Percentiles rank a stretch among this genome's conserved stretches.
Evolutionary conservation across 257 asterid genomes (phyloP).

Genomic region (Catharanthus roseus): DNA sequence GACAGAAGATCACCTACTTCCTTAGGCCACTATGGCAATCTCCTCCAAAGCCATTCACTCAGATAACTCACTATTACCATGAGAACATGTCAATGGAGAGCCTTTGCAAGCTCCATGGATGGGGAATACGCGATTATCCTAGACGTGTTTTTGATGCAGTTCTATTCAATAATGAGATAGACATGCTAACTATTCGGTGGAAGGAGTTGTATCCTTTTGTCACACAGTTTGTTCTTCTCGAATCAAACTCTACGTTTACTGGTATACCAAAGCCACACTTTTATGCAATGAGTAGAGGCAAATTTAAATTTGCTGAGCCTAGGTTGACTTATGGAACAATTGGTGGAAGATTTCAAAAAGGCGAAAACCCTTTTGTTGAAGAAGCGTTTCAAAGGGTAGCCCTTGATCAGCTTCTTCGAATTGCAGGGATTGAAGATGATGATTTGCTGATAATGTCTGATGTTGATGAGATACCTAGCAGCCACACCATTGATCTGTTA

Average conservation of each 20-base stretch:
- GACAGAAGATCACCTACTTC: slow-evolving; percentile 80
- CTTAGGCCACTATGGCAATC: slow-evolving; percentile 82
- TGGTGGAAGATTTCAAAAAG: slow-evolving; percentile 60
- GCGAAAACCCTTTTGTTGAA: slow-evolving; percentile 80
- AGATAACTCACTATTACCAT: slow-evolving; percentile 69
- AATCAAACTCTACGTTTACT: slow-evolving; percentile 80
- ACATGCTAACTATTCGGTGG: slow-evolving; percentile 75
- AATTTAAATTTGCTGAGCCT: slow-evolving; percentile 64
- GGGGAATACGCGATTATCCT: slow-evolving; percentile 76
- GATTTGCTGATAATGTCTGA: slow-evolving; percentile 87
- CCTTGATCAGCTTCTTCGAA: slow-evolving; percentile 58
- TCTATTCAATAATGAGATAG: slow-evolving; percentile 72
- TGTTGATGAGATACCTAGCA: slow-evolving; percentile 80
- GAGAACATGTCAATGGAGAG: slow-evolving; percentile 71
- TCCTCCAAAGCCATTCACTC: slow-evolving; percentile 77
- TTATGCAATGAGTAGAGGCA: slow-evolving; percentile 43
- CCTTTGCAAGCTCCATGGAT: slow-evolving; percentile 79
- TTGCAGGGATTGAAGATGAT: slow-evolving; percentile 82
- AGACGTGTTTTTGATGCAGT: slow-evolving; percentile 84
- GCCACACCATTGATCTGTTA: slow-evolving; percentile 65
- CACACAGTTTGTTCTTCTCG: slow-evolving; percentile 71
- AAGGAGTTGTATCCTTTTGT: slow-evolving; percentile 75
- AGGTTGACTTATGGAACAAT: slow-evolving; percentile 64
- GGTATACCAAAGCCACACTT: slow-evolving; percentile 70
- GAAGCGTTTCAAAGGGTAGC: slow-evolving; percentile 83